Evolutionary conservation across 2,329 filamentous ascomycete genomes (phyloP).

Genomic region (Fusarium hainanense): DNA sequence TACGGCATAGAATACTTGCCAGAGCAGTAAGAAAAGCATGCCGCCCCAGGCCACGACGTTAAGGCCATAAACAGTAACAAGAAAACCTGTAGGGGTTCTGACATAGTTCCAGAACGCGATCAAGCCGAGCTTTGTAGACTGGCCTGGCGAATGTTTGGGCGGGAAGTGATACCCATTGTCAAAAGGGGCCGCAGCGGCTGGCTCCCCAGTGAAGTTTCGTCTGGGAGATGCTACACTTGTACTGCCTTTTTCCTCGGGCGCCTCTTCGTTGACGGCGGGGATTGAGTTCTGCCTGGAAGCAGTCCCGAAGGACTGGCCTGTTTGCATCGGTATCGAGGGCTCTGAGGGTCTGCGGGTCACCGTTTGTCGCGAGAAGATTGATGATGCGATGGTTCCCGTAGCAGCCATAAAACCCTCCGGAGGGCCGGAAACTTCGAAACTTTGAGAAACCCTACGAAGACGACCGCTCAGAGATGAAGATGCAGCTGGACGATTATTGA

Average conservation of each 20-base stretch:
- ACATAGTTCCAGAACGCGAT: slow-evolving; percentile 78
- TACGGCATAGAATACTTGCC: slow-evolving; percentile 60
- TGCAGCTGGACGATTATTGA: slow-evolving; percentile 43
- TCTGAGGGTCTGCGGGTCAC: slow-evolving; percentile 33
- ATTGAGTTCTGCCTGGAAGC: slow-evolving; percentile 39
- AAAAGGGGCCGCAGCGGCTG: slow-evolving; percentile 56
- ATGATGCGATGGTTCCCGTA: slow-evolving; percentile 58
- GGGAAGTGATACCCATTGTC: slow-evolving; percentile 75
- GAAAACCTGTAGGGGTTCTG: slow-evolving; percentile 78
- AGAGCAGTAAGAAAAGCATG: slow-evolving; percentile 88
- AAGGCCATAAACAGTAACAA: slow-evolving; percentile 81
- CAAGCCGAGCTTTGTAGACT: slow-evolving; percentile 67
- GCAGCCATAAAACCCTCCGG: slow-evolving; percentile 62
- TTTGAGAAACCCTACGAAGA: slow-evolving; percentile 49
- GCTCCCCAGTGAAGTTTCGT: slow-evolving; percentile 38
- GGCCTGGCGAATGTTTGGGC: slow-evolving; percentile 68
- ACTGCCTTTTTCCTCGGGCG: slow-evolving; percentile 14
- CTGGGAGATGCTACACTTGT: slow-evolving; percentile 6
- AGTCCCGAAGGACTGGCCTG: slow-evolving; percentile 38
- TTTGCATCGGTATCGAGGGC: slow-evolving; percentile 30
- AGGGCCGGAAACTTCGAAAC: slow-evolving; percentile 59
- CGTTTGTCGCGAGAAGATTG: slow-evolving; percentile 48
- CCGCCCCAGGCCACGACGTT: slow-evolving; percentile 91
- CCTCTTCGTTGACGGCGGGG: slow-evolving; percentile 39
- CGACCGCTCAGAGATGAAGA: slow-evolving; percentile 50